Percentiles rank a stretch among this genome's conserved stretches.
Conservation (phyloP, 345 rosid species). For the Eucalyptus fibrosa region DNA sequence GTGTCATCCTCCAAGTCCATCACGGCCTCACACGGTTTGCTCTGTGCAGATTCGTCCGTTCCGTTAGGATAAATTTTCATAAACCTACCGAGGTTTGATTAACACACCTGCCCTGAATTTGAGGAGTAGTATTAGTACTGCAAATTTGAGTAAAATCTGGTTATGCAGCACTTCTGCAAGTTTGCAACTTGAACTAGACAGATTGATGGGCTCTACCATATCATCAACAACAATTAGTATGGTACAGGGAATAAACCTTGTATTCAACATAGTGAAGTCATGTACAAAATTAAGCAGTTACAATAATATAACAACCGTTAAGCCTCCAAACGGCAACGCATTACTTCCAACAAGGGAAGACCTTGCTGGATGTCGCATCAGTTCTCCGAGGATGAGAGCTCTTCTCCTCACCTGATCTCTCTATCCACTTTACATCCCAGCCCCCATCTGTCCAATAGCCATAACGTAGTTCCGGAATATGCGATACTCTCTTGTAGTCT, state of each 20-base stretch:
- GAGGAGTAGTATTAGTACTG: neutral
- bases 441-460: constrained; percentile 8
- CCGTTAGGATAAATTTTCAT: neutral
- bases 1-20: neutral
- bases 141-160: neutral
- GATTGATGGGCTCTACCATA: neutral
- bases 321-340: neutral
- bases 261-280: neutral
- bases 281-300: neutral
- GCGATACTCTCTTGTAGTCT: constrained; percentile 9
- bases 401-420: neutral
- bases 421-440: constrained; percentile 2
- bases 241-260: neutral
- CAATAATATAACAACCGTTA: neutral
- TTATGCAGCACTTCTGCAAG: neutral
- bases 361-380: neutral
- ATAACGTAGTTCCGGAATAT: constrained; percentile 7
- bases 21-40: neutral
- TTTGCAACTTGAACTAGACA: neutral
- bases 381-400: neutral
- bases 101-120: neutral
- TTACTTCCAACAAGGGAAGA: neutral
- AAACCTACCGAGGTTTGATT: neutral
- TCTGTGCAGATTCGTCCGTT: neutral
- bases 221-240: neutral